Percentiles rank a stretch among this genome's conserved stretches.
Evolutionary conservation across 352 stramenopile genomes (phyloP).

Genomic region (Globisporangium acanthophoron): DNA sequence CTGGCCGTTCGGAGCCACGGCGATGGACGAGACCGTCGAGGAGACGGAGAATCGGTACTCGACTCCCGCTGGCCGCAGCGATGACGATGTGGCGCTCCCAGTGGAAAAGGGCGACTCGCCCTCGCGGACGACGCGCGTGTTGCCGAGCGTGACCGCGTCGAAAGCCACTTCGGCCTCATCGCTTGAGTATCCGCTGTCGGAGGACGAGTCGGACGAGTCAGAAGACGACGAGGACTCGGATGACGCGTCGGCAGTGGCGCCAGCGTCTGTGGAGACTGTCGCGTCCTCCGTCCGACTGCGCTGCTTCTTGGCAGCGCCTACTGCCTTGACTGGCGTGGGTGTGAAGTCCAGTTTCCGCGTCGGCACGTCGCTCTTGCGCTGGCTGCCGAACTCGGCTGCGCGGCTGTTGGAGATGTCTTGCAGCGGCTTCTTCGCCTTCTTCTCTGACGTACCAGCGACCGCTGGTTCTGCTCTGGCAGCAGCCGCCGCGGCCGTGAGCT

Average conservation of each 20-base stretch:
- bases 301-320: constrained; percentile 3
- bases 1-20: constrained; percentile 51
- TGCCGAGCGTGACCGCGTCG: constrained; percentile 56
- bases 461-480: background rate
- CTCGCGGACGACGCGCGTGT: constrained; percentile 51
- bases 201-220: constrained; percentile 18
- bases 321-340: constrained; percentile 29
- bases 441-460: background rate
- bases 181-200: constrained; percentile 27
- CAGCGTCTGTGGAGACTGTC: background rate
- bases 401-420: constrained; percentile 44
- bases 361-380: constrained; percentile 8
- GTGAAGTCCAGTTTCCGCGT: constrained; percentile 46
- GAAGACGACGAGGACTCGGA: constrained; percentile 14
- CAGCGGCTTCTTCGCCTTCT: constrained; percentile 18
- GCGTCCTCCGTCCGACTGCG: constrained; percentile 10
- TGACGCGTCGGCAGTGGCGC: background rate
- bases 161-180: constrained; percentile 62
- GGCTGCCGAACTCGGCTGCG: constrained; percentile 3
- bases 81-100: constrained; percentile 23
- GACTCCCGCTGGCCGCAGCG: constrained; percentile 28
- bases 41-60: constrained; percentile 60
- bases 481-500: constrained; percentile 16
- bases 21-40: constrained; percentile 77
- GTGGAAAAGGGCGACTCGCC: constrained; percentile 36